Evolutionary conservation across 1,139 yeast species (phyloP).

Genomic region (Hansenula anomala): DNA sequence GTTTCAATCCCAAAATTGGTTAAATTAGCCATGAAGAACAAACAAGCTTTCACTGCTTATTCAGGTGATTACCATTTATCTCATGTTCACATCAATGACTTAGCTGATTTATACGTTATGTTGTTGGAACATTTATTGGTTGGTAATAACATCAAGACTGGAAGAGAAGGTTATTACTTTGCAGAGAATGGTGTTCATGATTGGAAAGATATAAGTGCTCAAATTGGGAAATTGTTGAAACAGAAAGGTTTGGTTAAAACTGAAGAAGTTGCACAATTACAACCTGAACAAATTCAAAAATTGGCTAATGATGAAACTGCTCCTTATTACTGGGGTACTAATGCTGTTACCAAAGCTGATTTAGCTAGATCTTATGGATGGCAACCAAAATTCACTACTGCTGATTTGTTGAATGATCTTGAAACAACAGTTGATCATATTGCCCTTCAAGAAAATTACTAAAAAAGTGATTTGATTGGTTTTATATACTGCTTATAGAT

Average conservation of each 20-base stretch:
- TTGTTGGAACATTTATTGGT: slow-evolving; percentile 24
- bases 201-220: slow-evolving; percentile 31
- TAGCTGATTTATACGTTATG: slow-evolving; percentile 29
- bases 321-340: slow-evolving; percentile 27
- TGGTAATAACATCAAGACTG: slow-evolving; percentile 26
- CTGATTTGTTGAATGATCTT: not conserved
- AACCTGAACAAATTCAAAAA: slow-evolving; percentile 17
- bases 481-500: not conserved
- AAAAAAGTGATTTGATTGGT: not conserved
- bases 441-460: not conserved
- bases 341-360: slow-evolving; percentile 26
- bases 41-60: slow-evolving; percentile 24
- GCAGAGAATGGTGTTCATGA: slow-evolving; percentile 29
- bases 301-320: slow-evolving; percentile 19
- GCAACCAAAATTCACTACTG: slow-evolving; percentile 5
- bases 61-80: slow-evolving; percentile 34
- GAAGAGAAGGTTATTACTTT: slow-evolving; percentile 34
- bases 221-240: slow-evolving; percentile 22
- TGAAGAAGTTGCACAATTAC: slow-evolving; percentile 20
- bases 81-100: slow-evolving; percentile 34
- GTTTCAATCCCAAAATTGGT: slow-evolving; percentile 31
- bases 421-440: not conserved
- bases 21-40: slow-evolving; percentile 15
- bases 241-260: slow-evolving; percentile 17
- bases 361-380: slow-evolving; percentile 19